Evolutionary conservation across 441 rosid genomes (phyloP).

Genomic region (Erysimum cheiri): DNA sequence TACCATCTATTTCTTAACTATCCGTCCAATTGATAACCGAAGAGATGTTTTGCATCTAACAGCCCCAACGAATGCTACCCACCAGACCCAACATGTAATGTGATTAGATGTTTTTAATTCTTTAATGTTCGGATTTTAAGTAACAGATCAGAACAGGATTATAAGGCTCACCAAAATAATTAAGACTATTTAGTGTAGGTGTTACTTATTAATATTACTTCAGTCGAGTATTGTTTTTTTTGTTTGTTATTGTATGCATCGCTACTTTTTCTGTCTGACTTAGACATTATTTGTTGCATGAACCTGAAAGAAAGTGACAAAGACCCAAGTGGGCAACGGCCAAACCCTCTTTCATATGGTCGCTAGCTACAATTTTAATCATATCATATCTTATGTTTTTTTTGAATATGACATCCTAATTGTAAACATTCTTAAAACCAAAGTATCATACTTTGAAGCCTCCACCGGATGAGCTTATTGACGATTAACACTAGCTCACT

Average conservation of each 20-base stretch:
- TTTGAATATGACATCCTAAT: background rate
- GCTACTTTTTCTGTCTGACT: background rate
- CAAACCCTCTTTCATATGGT: constrained; percentile 18
- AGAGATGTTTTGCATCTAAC: too few species aligned
- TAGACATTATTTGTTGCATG: constrained; percentile 24
- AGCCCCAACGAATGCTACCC: too few species aligned
- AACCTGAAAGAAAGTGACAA: constrained; percentile 22
- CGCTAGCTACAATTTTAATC: constrained; percentile 15
- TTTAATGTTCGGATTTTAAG: too few species aligned
- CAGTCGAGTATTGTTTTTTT: background rate
- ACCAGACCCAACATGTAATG: too few species aligned
- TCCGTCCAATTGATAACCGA: too few species aligned
- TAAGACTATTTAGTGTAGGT: background rate
- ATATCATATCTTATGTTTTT: constrained; percentile 17
- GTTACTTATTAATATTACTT: background rate
- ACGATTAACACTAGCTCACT: background rate
- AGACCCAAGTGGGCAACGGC: constrained; percentile 25
- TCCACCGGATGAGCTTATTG: background rate
- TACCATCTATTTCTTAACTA: too few species aligned
- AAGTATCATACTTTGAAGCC: constrained; percentile 1
- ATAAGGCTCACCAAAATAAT: background rate
- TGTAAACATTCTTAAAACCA: background rate
- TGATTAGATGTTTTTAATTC: too few species aligned
- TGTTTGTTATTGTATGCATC: background rate
- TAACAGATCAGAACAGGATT: too few species aligned